Evolutionary conservation across 2,329 filamentous ascomycete species (phyloP), one percentile per base, ranked within the genome.

Genomic region (Talaromyces sp.): DNA sequence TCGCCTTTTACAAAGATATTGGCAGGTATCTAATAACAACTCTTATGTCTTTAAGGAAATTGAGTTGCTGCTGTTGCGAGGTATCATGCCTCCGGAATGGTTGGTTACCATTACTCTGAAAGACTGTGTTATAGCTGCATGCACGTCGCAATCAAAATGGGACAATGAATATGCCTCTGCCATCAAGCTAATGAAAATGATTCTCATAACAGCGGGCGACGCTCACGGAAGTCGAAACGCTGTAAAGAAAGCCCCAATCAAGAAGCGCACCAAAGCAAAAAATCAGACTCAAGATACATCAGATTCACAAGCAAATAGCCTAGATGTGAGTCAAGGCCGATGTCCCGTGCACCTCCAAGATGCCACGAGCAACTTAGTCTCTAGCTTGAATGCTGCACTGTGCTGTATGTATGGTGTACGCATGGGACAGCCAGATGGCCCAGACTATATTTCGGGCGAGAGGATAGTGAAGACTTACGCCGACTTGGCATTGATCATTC

Each of bases 51-150:
- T 75, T 57, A 69, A 70, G 17, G 75, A 79, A 61, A 47, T 80
- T 59, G 69, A 74, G n/a, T 72, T 70, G 41, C 73, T 80, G 60
- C 69, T 80, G 37, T 45, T 66, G n/a, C 71, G 73, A 22, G 69
- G 72, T 7, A 69, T 69, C 4, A 22, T 80, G 13, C 76, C 77
- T 11, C 69, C 74, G 17, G 75, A 80, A 65, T 80, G 78, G 77
- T 75, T 80, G 73, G 76, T 77, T 47, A 79, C 78, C 15, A 73
- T 68, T 19, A 64, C 68, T 15, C 78, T 78, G 75, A 78, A 75
- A 50, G 67, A 67, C 7, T 77, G 74, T 65, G 70, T 80, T 69
- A 71, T 73, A 39, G 68, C 70, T 25, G 78, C 78, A 7, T 76
- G 77, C 13, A 71, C 73, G 43, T 78, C 77, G 33, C 69, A 79